A percentile compares a stretch with the other conserved stretches of the same genome.
phyloP scores from a whole-genome alignment of 805 yeast genomes.

The Myxozyma melibiosi region DNA sequence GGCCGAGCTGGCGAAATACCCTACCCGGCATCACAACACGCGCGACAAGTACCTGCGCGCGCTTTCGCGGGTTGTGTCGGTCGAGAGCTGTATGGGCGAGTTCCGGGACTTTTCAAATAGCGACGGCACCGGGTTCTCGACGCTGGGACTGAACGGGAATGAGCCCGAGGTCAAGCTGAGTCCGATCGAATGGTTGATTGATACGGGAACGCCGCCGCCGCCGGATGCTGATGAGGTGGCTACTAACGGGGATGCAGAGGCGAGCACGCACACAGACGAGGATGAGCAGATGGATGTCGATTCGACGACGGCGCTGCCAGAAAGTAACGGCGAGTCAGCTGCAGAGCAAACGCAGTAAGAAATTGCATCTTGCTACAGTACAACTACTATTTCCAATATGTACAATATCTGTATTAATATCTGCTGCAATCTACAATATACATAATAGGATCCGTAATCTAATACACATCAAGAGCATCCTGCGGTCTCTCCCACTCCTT shows the following conservation, averaged over 20 bases:
- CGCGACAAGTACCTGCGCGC: slow-evolving; percentile 40
- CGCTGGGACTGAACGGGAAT: neutral
- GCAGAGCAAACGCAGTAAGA: too few species aligned
- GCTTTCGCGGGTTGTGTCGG: slow-evolving; percentile 35
- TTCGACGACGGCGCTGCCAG: too few species aligned
- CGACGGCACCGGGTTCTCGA: neutral
- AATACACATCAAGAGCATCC: slow-evolving; percentile 56
- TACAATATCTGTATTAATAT: neutral
- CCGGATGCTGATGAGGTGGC: neutral
- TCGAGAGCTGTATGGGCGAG: slow-evolving; percentile 24
- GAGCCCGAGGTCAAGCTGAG: slow-evolving; percentile 35
- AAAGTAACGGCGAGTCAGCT: too few species aligned
- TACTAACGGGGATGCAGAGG: neutral
- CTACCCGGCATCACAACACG: slow-evolving; percentile 35
- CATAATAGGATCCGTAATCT: neutral
- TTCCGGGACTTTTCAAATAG: neutral
- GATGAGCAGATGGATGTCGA: too few species aligned
- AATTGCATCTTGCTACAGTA: too few species aligned
- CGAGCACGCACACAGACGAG: neutral
- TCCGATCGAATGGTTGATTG: slow-evolving; percentile 36
- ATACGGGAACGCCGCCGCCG: slow-evolving; percentile 35
- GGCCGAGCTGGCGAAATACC: slow-evolving; percentile 42
- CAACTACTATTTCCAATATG: neutral
- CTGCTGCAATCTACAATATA: neutral
- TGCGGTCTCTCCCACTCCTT: slow-evolving; percentile 76